Evolutionary conservation across 73 alveolate genomes (phyloP).

Genomic region (Durusdinium trenchii): DNA sequence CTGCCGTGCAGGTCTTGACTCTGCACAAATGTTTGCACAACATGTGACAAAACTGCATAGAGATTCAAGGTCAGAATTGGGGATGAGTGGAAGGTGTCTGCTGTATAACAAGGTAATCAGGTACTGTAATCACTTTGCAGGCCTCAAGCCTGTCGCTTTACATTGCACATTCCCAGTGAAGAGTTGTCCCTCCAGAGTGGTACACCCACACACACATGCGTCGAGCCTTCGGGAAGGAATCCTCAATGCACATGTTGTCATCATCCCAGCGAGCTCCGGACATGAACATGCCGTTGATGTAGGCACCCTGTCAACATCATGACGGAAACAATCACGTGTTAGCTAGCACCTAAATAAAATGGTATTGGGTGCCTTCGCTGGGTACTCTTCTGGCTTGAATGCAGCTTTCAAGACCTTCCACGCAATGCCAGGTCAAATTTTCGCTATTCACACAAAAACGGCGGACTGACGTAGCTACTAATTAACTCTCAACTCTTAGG

Average conservation of each 20-base stretch:
- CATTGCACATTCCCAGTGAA: no score
- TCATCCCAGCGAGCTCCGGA: slow-evolving; percentile 99
- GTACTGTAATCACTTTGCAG: no score
- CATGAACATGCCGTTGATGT: slow-evolving; percentile 99
- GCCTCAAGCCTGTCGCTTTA: no score
- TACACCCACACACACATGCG: neutral
- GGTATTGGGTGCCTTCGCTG: slow-evolving; percentile 10
- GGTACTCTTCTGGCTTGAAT: slow-evolving; percentile 85
- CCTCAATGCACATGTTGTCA: slow-evolving; percentile 98
- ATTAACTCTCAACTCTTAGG: neutral
- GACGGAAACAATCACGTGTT: slow-evolving; percentile 63
- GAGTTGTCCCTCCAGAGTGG: neutral
- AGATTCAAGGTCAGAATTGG: no score
- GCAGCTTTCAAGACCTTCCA: slow-evolving; percentile 65
- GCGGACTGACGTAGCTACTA: no score
- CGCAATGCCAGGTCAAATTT: neutral
- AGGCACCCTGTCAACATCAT: slow-evolving; percentile 99
- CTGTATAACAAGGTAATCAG: no score
- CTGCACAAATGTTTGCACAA: no score
- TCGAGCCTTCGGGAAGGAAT: slow-evolving; percentile 99
- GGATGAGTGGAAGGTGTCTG: no score
- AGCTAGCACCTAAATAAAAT: neutral
- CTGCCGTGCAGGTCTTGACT: no score
- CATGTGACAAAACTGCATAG: no score
- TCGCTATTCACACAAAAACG: no score